Evolutionary conservation across 176 grass and related monocot species (phyloP).

Genomic region (Oropetium thomaeum): DNA sequence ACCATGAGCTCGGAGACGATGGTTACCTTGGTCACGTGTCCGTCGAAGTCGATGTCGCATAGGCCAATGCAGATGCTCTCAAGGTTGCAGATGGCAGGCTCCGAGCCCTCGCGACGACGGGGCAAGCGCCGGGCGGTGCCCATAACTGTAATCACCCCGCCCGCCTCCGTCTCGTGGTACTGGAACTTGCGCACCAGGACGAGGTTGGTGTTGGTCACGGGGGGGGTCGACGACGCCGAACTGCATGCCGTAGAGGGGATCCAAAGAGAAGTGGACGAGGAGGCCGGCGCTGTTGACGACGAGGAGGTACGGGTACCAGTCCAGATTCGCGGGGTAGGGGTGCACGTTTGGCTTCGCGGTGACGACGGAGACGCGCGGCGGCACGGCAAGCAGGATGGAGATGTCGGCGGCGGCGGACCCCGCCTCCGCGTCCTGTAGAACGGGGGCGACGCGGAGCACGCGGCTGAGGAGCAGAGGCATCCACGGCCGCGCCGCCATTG

Average conservation of each 20-base stretch:
- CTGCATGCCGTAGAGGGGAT: background rate
- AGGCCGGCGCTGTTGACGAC: background rate
- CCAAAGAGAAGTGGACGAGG: background rate
- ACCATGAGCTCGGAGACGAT: background rate
- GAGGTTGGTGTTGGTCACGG: background rate
- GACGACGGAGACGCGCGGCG: background rate
- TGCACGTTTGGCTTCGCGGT: background rate
- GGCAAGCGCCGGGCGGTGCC: background rate
- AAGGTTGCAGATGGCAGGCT: background rate
- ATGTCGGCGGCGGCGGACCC: background rate
- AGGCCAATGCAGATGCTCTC: background rate
- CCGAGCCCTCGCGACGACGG: background rate
- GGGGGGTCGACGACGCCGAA: background rate
- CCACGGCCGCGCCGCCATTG: background rate
- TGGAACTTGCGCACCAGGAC: background rate
- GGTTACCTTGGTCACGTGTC: background rate
- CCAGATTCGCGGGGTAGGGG: background rate
- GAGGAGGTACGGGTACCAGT: background rate
- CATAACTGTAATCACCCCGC: background rate
- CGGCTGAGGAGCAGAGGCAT: background rate
- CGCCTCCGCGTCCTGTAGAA: background rate
- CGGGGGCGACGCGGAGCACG: background rate
- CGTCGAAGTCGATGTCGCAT: background rate
- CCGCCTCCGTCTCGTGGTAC: background rate
- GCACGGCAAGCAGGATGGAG: background rate